Base-by-base conservation (phyloP, 257 asterid genomes). In the Dorcoceras hygrometricum region DNA sequence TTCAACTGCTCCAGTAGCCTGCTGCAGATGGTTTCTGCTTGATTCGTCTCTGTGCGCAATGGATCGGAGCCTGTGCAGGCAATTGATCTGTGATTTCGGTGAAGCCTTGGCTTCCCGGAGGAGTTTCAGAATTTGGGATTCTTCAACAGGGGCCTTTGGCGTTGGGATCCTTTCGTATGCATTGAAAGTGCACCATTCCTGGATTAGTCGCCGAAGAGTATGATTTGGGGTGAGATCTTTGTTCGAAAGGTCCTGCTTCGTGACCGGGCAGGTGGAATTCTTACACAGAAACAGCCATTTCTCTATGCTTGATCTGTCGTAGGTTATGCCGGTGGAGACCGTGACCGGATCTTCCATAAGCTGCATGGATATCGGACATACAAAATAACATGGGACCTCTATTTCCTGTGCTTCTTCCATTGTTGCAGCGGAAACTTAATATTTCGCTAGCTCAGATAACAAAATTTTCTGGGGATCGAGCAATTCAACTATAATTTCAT, bases 291-390 rank as follows among this genome's bases (percentile, higher is more conserved):
- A 82, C 23, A 90, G 20, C 97, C 96, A 90, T 70, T 75, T 90
- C 16, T 86, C 88, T 22, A 90, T 88, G 81, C 36, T 77, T 51
- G 71, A 74, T 3, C 97, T n/a, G 73, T 90, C 95, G 70, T 88
- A 90, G 0, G 98, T 84, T 22, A 91, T 89, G 2, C 98, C 98
- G 3, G 96, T 82, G 2, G 90, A 43, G 54, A 87, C 62, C 1
- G 79, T 85, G 1, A 91, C 98, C 0, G 96, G 98, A 77, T 91
- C 96, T 29, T 66, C 77, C 98, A 91, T 91, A 3, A 89, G 76
- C 73, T 91, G 90, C 88, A 89, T 79, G 14, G 95, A 89, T 39
- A 89, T 91, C 5, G 96, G 96, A 61, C 96, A 91, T n/a, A 84
- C 70, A 51, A 91, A 91, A 67, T 82, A 75, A 31, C 79, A 73